phyloP scores from a whole-genome alignment of 768 basidiomycete species.

The Kondoa malvinella region DNA sequence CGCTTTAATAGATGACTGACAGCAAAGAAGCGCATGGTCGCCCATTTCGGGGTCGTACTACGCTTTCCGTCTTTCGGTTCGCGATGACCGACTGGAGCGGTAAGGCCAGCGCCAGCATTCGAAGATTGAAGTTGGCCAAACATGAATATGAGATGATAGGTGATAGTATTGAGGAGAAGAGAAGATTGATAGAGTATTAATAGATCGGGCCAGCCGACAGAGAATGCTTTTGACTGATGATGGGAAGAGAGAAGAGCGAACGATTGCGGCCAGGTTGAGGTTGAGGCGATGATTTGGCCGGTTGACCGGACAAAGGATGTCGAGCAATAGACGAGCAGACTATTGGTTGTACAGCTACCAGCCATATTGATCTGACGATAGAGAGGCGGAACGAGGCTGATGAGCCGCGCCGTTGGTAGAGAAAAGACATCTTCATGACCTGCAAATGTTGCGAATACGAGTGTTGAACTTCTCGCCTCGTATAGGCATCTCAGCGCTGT shows the following conservation, averaged over 20 bases:
- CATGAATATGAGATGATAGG: too few relatives aligned
- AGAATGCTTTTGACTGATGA: background rate
- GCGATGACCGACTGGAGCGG: too few relatives aligned
- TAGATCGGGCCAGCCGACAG: background rate
- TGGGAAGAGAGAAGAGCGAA: background rate
- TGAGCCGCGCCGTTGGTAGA: background rate
- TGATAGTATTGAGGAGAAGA: too few relatives aligned
- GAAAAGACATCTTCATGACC: slow-evolving; percentile 7
- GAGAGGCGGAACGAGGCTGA: background rate
- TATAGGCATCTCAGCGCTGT: slow-evolving; percentile 98
- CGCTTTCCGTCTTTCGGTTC: background rate
- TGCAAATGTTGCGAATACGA: slow-evolving; percentile 30
- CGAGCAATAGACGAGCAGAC: too few relatives aligned
- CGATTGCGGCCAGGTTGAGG: too few relatives aligned
- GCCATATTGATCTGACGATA: too few relatives aligned
- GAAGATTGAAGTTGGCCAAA: background rate
- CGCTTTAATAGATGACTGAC: background rate
- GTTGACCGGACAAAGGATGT: too few relatives aligned
- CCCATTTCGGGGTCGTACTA: background rate
- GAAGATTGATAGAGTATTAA: too few relatives aligned
- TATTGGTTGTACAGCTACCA: too few relatives aligned
- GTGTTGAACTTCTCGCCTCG: slow-evolving; percentile 72
- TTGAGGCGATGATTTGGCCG: too few relatives aligned
- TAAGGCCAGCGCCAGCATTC: too few relatives aligned
- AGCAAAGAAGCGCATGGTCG: background rate